Evolutionary conservation across 176 grass and related monocot genomes (phyloP), one percentile per base, ranked within the genome.

Genomic region (Triticum monococcum): DNA sequence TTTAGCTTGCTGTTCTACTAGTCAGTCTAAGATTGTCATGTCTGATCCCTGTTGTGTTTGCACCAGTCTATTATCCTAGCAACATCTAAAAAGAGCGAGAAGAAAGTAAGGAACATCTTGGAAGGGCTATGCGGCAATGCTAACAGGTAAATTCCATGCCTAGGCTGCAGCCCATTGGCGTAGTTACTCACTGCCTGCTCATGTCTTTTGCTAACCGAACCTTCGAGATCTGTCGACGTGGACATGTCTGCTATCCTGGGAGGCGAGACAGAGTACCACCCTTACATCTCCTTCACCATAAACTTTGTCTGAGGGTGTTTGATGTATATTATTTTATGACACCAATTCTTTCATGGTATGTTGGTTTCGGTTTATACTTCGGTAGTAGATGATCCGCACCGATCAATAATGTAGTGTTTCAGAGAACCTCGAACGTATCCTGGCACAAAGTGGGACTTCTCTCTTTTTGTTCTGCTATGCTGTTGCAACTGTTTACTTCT

Each of bases 371-470:
- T 71, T 68, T 50, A 36, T 84, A 54, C 83, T 81, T 32, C 13
- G 77, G 85, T 80, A 91, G 78, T 64, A 81, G 63, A 70, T 26
- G 28, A 80, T 57, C 17, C 7, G 52, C 17, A 64, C n/a, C 31
- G 10, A 81, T 88, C 52, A 91, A 91, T 91, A 91, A 91, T 88
- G 77, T 91, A 90, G 70, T 7, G 52, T 91, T 41, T 52, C 23
- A 11, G 59, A 31, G 72, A 74, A 79, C 57, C 18, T 88, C 4
- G 38, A 89, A 75, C 40, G 81, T 70, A 48, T 80, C 28, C 14
- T 64, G 40, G 67, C 66, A 73, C 22, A 64, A 52, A 28, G 36
- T 54, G 48, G 48, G 5, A 17, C 3, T 46, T 87, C 28, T 9
- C 0, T 36, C 6, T 62, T 30, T 2, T 28, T 28, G 28, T 28